phyloP scores from a whole-genome alignment of 305 asterid species.

The Salvia sclarea region DNA sequence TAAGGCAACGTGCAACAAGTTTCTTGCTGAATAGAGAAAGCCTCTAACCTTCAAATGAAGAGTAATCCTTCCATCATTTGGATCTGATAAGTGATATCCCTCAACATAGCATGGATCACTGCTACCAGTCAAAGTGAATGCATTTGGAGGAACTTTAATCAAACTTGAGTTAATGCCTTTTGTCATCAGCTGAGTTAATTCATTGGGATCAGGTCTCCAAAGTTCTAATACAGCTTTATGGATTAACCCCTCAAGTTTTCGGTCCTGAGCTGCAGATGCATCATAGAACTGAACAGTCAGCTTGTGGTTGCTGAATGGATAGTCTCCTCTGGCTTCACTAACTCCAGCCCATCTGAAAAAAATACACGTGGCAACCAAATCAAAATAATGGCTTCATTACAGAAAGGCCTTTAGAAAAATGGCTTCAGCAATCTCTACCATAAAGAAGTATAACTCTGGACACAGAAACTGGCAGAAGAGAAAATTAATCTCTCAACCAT shows the following conservation, averaged over 20 bases:
- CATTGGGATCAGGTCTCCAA: conserved; percentile 94
- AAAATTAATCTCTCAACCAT: not conserved
- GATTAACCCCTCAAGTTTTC: conserved; percentile 87
- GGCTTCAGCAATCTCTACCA: not conserved
- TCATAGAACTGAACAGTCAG: conserved; percentile 93
- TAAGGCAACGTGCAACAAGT: conserved; percentile 19
- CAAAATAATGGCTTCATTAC: not conserved
- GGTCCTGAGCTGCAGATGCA: conserved; percentile 87
- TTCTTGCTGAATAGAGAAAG: conserved; percentile 29
- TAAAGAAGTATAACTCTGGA: not conserved
- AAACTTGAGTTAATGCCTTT: conserved; percentile 66
- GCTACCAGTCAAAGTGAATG: conserved; percentile 82
- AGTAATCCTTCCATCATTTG: conserved; percentile 91
- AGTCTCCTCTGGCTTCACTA: conserved; percentile 87
- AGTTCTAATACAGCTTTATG: conserved; percentile 94
- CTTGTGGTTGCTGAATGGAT: conserved; percentile 97
- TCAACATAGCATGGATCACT: conserved; percentile 97
- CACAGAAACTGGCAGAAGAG: not conserved
- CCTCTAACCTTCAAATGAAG: conserved; percentile 81
- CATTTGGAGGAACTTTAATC: conserved; percentile 77
- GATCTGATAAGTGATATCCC: conserved; percentile 90
- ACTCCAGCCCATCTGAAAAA: conserved; percentile 85
- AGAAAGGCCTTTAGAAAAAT: conserved; percentile 6
- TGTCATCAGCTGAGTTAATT: conserved; percentile 66
- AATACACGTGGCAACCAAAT: conserved; percentile 17